These are phyloP conservation scores for Microcera coccophila DNA, from an alignment of 2,329 filamentous ascomycete species.

Conservation along the genomic window DNA sequence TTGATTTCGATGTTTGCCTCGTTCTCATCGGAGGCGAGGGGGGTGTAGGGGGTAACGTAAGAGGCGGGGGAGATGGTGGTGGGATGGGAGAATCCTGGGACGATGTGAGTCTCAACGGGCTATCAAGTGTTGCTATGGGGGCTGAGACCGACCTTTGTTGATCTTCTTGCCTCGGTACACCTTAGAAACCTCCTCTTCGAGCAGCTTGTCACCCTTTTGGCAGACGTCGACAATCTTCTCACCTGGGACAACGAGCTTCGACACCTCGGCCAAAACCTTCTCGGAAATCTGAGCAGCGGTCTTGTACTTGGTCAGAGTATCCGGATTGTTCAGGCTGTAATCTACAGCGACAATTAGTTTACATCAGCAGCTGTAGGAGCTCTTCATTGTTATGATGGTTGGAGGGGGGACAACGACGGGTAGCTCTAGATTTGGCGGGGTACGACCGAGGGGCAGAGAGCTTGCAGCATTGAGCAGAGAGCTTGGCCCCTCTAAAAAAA, in stretches of 20 bases:
- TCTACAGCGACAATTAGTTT: conserved; percentile 3
- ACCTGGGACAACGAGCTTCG: conserved; percentile 69
- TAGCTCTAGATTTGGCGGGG: conserved; percentile 5
- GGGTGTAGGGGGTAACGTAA: conserved; percentile 95
- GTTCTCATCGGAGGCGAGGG: conserved; percentile 77
- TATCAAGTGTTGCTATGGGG: background rate
- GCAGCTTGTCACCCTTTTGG: conserved; percentile 89
- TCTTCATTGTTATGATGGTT: conserved; percentile 9
- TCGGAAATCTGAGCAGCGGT: conserved; percentile 91
- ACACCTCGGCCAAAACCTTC: conserved; percentile 86
- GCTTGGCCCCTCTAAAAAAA: background rate
- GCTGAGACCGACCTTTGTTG: conserved; percentile 64
- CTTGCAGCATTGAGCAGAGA: background rate
- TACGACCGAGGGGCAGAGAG: background rate
- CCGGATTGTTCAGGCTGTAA: conserved; percentile 84
- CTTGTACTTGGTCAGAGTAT: conserved; percentile 99
- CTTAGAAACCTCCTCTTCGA: conserved; percentile 90
- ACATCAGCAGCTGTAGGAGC: background rate
- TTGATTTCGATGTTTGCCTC: conserved; percentile 80
- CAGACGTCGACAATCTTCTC: conserved; percentile 93
- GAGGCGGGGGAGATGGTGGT: conserved; percentile 92
- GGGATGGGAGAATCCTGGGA: conserved; percentile 78
- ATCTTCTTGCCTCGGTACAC: conserved; percentile 99
- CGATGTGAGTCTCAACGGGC: conserved; percentile 14
- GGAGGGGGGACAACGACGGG: conserved; percentile 8